A percentile compares a stretch with the other conserved stretches of the same genome.
These are phyloP conservation scores for Cryphonectria japonica DNA, from an alignment of 2,329 filamentous ascomycete species.

Conservation along the genomic window DNA sequence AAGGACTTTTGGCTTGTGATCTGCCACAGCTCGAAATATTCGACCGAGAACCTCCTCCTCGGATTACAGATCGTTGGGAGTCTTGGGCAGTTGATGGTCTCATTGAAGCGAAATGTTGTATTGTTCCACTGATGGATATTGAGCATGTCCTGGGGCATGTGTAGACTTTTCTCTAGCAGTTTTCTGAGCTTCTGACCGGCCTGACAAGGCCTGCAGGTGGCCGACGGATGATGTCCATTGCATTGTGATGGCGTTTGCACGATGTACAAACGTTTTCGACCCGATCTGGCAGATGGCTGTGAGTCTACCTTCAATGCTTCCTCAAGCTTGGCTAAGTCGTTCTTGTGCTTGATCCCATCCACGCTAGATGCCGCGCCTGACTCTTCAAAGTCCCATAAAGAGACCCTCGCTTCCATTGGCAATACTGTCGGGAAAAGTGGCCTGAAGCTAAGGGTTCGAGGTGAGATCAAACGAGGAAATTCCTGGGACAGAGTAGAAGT, in stretches of 20 bases:
- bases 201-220: not conserved
- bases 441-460: not conserved
- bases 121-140: constrained; percentile 19
- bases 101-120: constrained; percentile 26
- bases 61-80: constrained; percentile 11
- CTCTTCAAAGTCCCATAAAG: not conserved
- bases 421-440: not conserved
- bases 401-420: not conserved
- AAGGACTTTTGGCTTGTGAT: not conserved
- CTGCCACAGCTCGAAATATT: constrained; percentile 26
- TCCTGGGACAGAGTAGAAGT: not conserved
- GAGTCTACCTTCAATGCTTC: not conserved
- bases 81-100: constrained; percentile 23
- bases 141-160: constrained; percentile 9
- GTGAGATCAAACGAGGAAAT: not conserved
- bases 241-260: not conserved
- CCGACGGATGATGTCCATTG: not conserved
- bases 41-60: constrained; percentile 4
- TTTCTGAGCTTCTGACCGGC: not conserved
- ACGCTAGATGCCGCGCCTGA: not conserved
- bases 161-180: not conserved
- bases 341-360: not conserved
- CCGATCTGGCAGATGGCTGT: not conserved
- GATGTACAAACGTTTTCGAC: not conserved
- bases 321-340: not conserved